Percentiles rank a stretch among this genome's conserved stretches.
Evolutionary conservation across 164 flowering plant genomes (phyloP).

Genomic region (Vitis vinifera): ASM3070453v1 NC_081814.1:5988001-5988500

Average conservation of each 20-base stretch:
- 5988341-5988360: conserved; percentile 61
- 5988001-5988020: conserved; percentile 93
- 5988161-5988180: conserved; percentile 92
- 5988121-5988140: conserved; percentile 95
- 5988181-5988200: conserved; percentile 90
- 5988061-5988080: conserved; percentile 96
- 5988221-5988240: conserved; percentile 64
- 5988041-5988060: conserved; percentile 94
- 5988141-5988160: conserved; percentile 96
- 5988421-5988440: conserved; percentile 93
- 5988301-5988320: conserved; percentile 90
- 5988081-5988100: conserved; percentile 86
- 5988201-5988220: conserved; percentile 92
- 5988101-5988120: conserved; percentile 96
- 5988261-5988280: conserved; percentile 89
- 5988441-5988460: conserved; percentile 99
- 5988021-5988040: conserved; percentile 95
- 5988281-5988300: conserved; percentile 91
- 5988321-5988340: conserved; percentile 97
- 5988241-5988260: conserved; percentile 58
- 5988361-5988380: conserved; percentile 62
- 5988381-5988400: conserved; percentile 80
- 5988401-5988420: conserved; percentile 75
- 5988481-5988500: conserved; percentile 79
- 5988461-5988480: conserved; percentile 94